Percentiles rank a stretch among this genome's conserved stretches.
phyloP scores from a whole-genome alignment of 164 flowering plant species.

The Umbellularia californica region DNA sequence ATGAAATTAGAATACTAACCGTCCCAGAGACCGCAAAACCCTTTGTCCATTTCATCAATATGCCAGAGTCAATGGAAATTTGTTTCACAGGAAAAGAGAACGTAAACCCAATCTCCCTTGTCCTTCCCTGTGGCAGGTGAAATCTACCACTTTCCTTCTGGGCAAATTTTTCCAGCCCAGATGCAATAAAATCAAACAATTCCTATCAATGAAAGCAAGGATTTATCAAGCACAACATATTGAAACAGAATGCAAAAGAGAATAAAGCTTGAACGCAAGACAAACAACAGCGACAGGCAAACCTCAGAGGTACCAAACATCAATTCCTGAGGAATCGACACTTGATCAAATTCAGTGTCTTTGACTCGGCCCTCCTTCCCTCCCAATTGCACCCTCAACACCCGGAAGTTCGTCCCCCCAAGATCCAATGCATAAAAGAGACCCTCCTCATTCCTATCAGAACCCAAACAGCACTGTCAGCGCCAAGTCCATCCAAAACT shows the following conservation, averaged over 20 bases:
- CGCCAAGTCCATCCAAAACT: not conserved
- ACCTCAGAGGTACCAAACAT: slow-evolving; percentile 90
- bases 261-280: no score
- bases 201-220: slow-evolving; percentile 32
- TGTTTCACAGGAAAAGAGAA: slow-evolving; percentile 93
- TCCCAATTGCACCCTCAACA: slow-evolving; percentile 76
- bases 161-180: slow-evolving; percentile 55
- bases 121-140: slow-evolving; percentile 44
- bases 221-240: not conserved
- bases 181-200: slow-evolving; percentile 82
- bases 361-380: slow-evolving; percentile 62
- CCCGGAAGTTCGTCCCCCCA: slow-evolving; percentile 93
- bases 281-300: not conserved
- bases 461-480: not conserved
- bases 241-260: not conserved
- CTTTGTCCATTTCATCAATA: slow-evolving; percentile 87
- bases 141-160: slow-evolving; percentile 54
- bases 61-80: slow-evolving; percentile 77
- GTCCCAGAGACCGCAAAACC: slow-evolving; percentile 87
- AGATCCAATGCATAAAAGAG: slow-evolving; percentile 89
- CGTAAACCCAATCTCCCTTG: slow-evolving; percentile 83
- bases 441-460: slow-evolving; percentile 75
- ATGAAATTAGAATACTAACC: slow-evolving; percentile 34
- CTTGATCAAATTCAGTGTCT: slow-evolving; percentile 71
- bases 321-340: slow-evolving; percentile 69